Conservation (phyloP, 768 basidiomycete genomes). For the Imleria badia region DNA sequence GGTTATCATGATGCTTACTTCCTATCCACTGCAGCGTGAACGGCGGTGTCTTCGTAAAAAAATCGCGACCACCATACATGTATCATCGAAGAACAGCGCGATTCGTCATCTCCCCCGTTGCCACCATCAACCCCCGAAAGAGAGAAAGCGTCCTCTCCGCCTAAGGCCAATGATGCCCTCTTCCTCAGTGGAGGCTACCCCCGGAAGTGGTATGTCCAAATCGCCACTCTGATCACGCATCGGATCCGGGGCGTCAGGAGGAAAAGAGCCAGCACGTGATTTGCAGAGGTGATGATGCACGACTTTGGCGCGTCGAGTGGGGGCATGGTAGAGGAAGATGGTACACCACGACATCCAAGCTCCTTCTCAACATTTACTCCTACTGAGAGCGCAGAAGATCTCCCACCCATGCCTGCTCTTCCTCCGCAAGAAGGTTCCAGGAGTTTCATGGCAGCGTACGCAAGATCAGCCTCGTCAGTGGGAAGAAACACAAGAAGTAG, state of each 20-base stretch:
- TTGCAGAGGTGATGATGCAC: slow-evolving; percentile 34
- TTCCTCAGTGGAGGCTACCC: slow-evolving; percentile 26
- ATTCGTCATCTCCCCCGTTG: slow-evolving; percentile 29
- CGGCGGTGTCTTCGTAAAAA: slow-evolving; percentile 72
- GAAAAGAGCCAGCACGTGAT: slow-evolving; percentile 46
- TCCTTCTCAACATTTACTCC: slow-evolving; percentile 31
- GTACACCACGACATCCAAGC: slow-evolving; percentile 28
- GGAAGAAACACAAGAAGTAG: slow-evolving; percentile 52
- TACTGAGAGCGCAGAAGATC: slow-evolving; percentile 31
- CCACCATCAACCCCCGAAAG: slow-evolving; percentile 34
- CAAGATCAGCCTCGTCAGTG: slow-evolving; percentile 57
- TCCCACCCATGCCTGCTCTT: slow-evolving; percentile 23
- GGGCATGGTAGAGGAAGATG: slow-evolving; percentile 19
- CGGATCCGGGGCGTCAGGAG: slow-evolving; percentile 51
- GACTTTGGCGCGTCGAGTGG: slow-evolving; percentile 17
- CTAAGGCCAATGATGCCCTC: neutral
- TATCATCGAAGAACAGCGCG: slow-evolving; percentile 35
- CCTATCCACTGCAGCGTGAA: slow-evolving; percentile 63
- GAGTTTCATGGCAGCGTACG: slow-evolving; percentile 60
- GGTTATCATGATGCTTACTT: slow-evolving; percentile 52
- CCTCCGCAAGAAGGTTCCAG: slow-evolving; percentile 38
- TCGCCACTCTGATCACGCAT: slow-evolving; percentile 52
- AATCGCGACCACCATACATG: slow-evolving; percentile 61
- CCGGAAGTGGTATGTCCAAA: slow-evolving; percentile 32
- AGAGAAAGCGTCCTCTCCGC: slow-evolving; percentile 24